Evolutionary conservation across 2,329 filamentous ascomycete species (phyloP).

Genomic region (Talaromyces verruculosus): DNA sequence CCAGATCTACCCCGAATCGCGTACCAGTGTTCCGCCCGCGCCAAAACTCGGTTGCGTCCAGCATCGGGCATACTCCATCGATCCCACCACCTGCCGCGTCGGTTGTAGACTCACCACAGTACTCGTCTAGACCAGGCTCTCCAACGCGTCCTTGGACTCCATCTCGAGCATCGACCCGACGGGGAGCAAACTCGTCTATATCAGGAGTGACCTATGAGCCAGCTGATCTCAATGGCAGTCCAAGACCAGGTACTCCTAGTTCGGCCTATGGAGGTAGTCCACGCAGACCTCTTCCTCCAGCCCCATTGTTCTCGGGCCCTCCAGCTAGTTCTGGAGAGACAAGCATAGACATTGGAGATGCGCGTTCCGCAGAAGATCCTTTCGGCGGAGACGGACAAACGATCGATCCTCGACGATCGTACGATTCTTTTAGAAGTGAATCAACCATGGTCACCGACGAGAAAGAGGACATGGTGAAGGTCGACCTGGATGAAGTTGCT

Average conservation of each 20-base stretch:
- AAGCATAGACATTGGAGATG: slow-evolving; percentile 54
- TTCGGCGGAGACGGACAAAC: slow-evolving; percentile 58
- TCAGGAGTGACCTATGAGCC: slow-evolving; percentile 77
- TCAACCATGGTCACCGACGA: slow-evolving; percentile 60
- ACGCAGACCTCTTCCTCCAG: slow-evolving; percentile 80
- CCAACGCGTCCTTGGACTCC: slow-evolving; percentile 57
- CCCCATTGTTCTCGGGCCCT: slow-evolving; percentile 72
- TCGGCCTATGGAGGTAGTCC: slow-evolving; percentile 86
- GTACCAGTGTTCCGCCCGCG: slow-evolving; percentile 35
- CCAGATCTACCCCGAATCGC: slow-evolving; percentile 20
- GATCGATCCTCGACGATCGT: slow-evolving; percentile 58
- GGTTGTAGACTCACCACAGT: slow-evolving; percentile 37
- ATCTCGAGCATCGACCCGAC: slow-evolving; percentile 58
- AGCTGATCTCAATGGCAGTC: slow-evolving; percentile 82
- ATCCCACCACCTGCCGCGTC: slow-evolving; percentile 43
- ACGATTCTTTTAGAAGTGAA: slow-evolving; percentile 62
- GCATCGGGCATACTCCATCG: slow-evolving; percentile 42
- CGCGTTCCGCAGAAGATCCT: slow-evolving; percentile 71
- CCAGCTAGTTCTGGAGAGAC: slow-evolving; percentile 43
- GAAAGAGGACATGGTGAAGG: slow-evolving; percentile 43
- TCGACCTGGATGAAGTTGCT: slow-evolving; percentile 47
- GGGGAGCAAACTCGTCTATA: slow-evolving; percentile 32
- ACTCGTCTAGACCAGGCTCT: slow-evolving; percentile 41
- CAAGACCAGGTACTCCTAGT: slow-evolving; percentile 85
- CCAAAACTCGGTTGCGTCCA: slow-evolving; percentile 37